Conservation (phyloP, 225 moss, liverwort and hornwort species). For the Marchantia paleacea region DNA sequence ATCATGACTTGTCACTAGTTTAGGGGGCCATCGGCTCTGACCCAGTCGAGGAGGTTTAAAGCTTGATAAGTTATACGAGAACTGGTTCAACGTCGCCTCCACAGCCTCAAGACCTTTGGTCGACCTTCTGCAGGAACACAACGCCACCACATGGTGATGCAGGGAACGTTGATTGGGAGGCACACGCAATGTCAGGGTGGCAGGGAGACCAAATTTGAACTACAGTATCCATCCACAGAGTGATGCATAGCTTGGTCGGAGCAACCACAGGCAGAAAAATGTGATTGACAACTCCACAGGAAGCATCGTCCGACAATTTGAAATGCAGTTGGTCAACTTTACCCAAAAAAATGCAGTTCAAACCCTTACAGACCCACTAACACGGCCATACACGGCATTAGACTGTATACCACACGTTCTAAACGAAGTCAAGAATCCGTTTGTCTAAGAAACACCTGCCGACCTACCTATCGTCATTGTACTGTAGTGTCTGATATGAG, state of each 20-base stretch:
- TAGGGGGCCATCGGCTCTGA: slow-evolving; percentile 10
- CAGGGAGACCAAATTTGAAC: not conserved
- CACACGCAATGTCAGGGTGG: not conserved
- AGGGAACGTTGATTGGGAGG: not conserved
- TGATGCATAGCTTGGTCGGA: slow-evolving; percentile 15
- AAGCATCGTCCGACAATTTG: not conserved
- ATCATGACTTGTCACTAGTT: slow-evolving; percentile 8
- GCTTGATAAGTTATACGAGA: slow-evolving; percentile 23
- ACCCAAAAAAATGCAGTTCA: not conserved
- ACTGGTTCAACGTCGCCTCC: slow-evolving; percentile 31
- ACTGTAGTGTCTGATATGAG: not conserved
- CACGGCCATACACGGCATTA: not conserved
- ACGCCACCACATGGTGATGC: slow-evolving; percentile 1
- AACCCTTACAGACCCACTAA: not conserved
- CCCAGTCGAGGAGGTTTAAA: slow-evolving; percentile 31
- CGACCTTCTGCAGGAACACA: slow-evolving; percentile 24
- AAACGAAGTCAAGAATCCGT: not conserved
- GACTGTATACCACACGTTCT: not conserved
- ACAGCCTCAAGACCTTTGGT: slow-evolving; percentile 8
- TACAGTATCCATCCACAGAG: not conserved
- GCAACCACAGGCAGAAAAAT: slow-evolving; percentile 12
- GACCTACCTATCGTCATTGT: not conserved
- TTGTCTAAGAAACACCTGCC: not conserved
- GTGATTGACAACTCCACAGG: not conserved
- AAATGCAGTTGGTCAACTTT: not conserved